Base-by-base conservation (phyloP, 1,284 basidiomycete species). In the Laetiporus sulphureus region DNA sequence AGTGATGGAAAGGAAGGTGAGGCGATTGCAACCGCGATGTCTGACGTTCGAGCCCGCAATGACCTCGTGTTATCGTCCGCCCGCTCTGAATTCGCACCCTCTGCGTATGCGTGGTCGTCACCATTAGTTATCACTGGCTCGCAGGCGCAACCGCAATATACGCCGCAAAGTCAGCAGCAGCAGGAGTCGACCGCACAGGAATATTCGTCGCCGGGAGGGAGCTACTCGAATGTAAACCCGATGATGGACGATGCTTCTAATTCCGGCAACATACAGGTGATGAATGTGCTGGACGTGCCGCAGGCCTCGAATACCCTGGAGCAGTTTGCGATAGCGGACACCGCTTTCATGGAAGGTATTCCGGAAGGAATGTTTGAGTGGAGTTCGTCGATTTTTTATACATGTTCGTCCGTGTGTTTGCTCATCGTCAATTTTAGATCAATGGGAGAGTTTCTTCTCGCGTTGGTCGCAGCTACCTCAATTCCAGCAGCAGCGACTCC, bases 361-460 rank as follows among this genome's bases (percentile, higher is more conserved):
- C 90, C 90, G 12, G 80, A 79, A n/a, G 75, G 77, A 19, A 89
- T 89, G 75, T 91, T 91, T 64, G 86, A 92, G 62, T 93, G 86
- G 85, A 75, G 84, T 86, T 51, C 57, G 79, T 72, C 19, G 20
- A 10, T 13, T 11, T 32, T 44, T 40, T 27, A 13, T 13, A 27
- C 41, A 18, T 30, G 48, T 33, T 27, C 19, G 36, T 15, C n/a
- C 22, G 35, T 24, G 2, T 32, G 38, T 40, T 21, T 44, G 41
- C 35, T 45, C 46, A 24, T 38, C n/a, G 10, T 31, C 13, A 3
- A 27, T 23, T 44, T 27, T 13, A 27, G 25, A 7, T 8, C 25
- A 27, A 27, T 27, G 25, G 25, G 25, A 27, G 8, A 27, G 8
- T 13, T 27, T 27, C 25, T 27, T 27, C 25, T 13, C 7, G 25